Conservation (phyloP, 352 stramenopile species). For the Globisporangium polare region DNA sequence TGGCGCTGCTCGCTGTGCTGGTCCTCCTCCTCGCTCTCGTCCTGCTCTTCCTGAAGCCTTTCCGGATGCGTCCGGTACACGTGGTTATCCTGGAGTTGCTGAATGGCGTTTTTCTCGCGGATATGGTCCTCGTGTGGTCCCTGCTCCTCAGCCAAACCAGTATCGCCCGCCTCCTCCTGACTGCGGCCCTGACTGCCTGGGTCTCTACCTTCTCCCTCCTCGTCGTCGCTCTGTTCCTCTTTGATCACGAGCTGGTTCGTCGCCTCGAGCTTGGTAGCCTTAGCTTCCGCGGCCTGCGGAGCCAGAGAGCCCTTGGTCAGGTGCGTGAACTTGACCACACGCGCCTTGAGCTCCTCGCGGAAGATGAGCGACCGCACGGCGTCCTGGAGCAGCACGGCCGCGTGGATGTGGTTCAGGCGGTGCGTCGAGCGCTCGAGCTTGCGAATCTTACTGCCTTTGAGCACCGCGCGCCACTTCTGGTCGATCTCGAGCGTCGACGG, state of each 20-base stretch:
- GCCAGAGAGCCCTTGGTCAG: conserved; percentile 20
- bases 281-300: conserved; percentile 11
- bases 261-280: conserved; percentile 1
- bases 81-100: background rate
- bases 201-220: background rate
- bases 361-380: conserved; percentile 53
- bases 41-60: background rate
- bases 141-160: background rate
- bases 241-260: conserved; percentile 2
- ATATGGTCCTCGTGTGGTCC: background rate
- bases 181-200: background rate
- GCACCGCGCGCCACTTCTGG: conserved; percentile 46
- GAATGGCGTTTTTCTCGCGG: background rate
- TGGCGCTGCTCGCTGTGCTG: conserved; percentile 35
- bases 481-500: conserved; percentile 43
- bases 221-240: conserved; percentile 5
- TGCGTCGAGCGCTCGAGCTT: conserved; percentile 35
- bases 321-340: conserved; percentile 45
- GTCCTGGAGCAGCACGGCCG: conserved; percentile 51
- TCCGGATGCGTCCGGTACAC: background rate
- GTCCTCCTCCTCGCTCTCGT: background rate
- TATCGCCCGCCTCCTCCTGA: background rate
- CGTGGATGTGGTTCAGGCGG: conserved; percentile 48
- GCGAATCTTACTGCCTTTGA: conserved; percentile 27
- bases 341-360: conserved; percentile 48